These are phyloP conservation scores for Talaromyces sp. DNA, from an alignment of 2,329 filamentous ascomycete genomes.

Conservation along the genomic window DNA sequence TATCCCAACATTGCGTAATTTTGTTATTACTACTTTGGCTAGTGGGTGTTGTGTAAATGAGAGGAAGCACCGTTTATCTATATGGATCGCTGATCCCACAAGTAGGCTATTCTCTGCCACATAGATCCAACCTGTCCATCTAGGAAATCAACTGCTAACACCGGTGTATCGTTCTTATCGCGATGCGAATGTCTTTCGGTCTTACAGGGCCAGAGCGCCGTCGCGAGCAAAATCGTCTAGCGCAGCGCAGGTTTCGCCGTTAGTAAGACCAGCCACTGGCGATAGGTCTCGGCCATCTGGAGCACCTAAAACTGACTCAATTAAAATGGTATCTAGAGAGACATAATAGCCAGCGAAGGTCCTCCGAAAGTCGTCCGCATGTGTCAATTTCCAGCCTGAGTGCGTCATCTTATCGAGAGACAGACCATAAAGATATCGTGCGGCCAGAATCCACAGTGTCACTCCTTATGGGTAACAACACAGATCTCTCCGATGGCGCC, in stretches of 20 bases:
- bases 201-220: background rate
- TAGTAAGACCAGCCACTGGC: background rate
- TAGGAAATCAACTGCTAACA: too few species aligned
- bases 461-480: background rate
- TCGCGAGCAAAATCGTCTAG: background rate
- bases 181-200: background rate
- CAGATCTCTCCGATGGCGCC: background rate
- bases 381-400: background rate
- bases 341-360: background rate
- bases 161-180: too few species aligned
- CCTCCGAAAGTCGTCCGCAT: background rate
- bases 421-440: background rate
- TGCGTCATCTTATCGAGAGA: background rate
- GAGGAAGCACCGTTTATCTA: background rate
- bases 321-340: background rate
- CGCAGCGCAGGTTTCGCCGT: conserved; percentile 1
- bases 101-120: background rate
- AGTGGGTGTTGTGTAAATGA: background rate
- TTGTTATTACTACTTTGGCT: too few species aligned
- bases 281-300: background rate
- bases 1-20: too few species aligned
- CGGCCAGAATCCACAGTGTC: background rate
- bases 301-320: background rate
- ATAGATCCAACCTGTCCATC: too few species aligned
- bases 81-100: background rate